phyloP scores from a whole-genome alignment of 345 rosid genomes.

The Erodium maritimum region DNA sequence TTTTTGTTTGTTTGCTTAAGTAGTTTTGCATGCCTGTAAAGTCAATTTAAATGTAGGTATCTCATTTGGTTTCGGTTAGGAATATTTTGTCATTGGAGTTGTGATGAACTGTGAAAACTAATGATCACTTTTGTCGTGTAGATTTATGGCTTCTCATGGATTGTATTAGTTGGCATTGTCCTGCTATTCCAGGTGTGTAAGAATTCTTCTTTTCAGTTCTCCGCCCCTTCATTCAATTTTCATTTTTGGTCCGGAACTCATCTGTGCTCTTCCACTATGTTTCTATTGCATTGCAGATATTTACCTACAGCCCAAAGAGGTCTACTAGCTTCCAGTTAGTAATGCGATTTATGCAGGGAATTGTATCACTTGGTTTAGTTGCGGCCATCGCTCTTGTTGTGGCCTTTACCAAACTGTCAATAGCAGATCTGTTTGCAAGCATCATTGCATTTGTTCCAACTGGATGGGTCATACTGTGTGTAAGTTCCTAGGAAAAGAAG shows the following conservation, averaged over 20 bases:
- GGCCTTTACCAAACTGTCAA: constrained; percentile 41
- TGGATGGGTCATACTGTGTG: constrained; percentile 70
- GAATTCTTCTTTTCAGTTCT: not conserved
- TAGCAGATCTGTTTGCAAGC: constrained; percentile 77
- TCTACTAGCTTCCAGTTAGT: constrained; percentile 51
- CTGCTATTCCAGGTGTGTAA: constrained; percentile 64
- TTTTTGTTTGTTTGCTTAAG: too few species aligned
- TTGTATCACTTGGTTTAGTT: constrained; percentile 51
- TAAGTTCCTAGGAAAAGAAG: constrained; percentile 24
- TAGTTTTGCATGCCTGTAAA: too few species aligned
- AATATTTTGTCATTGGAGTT: too few species aligned
- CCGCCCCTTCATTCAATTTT: constrained; percentile 3
- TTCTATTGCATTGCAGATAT: constrained; percentile 39
- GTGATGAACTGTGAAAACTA: not conserved
- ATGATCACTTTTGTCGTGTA: constrained; percentile 19
- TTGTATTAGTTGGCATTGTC: constrained; percentile 49
- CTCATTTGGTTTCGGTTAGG: too few species aligned
- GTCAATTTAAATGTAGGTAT: too few species aligned
- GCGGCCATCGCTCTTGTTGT: constrained; percentile 54
- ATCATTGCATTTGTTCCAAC: constrained; percentile 83
- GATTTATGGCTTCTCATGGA: constrained; percentile 94
- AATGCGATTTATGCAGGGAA: constrained; percentile 72
- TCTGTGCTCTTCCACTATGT: not conserved
- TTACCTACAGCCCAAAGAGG: constrained; percentile 64
- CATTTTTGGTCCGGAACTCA: not conserved